Conservation (phyloP, 2,329 filamentous ascomycete species). For the Sordariomycetes sp. region DNA sequence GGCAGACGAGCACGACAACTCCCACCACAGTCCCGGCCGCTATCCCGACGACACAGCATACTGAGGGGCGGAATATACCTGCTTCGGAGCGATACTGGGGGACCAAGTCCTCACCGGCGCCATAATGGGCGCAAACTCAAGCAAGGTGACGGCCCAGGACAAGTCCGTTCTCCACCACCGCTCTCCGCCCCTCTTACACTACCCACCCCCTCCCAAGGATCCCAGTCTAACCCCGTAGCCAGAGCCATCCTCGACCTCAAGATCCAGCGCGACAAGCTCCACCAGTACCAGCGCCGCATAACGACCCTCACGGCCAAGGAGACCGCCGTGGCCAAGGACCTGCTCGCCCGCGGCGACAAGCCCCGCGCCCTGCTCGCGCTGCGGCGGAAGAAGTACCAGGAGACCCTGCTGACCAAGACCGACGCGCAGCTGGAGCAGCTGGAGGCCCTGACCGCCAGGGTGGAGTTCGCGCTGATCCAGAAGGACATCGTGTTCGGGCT, state of each 20-base stretch:
- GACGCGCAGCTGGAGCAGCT: constrained; percentile 90
- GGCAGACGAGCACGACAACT: background rate
- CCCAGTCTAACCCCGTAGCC: constrained; percentile 5
- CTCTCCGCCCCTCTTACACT: constrained; percentile 8
- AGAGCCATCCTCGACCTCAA: constrained; percentile 98
- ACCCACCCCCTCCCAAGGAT: constrained; percentile 3
- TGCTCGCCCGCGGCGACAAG: constrained; percentile 72
- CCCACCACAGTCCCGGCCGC: background rate
- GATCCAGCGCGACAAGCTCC: constrained; percentile 91
- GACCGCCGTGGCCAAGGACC: constrained; percentile 74
- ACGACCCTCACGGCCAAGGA: constrained; percentile 77
- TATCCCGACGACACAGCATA: too few relatives aligned
- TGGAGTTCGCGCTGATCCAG: constrained; percentile 94
- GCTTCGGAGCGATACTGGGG: background rate
- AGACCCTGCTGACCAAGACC: constrained; percentile 77
- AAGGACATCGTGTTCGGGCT: constrained; percentile 92
- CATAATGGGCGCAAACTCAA: constrained; percentile 43
- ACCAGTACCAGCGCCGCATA: constrained; percentile 90
- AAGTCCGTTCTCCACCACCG: constrained; percentile 46
- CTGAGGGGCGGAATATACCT: background rate
- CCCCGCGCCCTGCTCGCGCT: constrained; percentile 75
- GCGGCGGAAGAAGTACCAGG: constrained; percentile 93
- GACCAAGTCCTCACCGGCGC: background rate
- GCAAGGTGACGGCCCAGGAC: constrained; percentile 64
- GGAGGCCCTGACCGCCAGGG: constrained; percentile 75